phyloP scores from a whole-genome alignment of 75 land plant genomes.

The Pinus taeda region DNA sequence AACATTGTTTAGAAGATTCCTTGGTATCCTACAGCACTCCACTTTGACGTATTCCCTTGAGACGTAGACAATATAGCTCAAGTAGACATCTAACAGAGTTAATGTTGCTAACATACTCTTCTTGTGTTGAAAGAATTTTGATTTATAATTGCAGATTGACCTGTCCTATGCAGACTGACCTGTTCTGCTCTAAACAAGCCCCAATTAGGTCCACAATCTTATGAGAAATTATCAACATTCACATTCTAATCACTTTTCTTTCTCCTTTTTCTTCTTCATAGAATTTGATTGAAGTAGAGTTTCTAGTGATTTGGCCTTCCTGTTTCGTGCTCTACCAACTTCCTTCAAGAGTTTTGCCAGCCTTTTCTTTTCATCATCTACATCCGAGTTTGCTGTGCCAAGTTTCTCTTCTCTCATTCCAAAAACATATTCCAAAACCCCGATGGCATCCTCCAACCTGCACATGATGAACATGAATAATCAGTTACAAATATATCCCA shows the following conservation, averaged over 20 bases:
- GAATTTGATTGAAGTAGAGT: slow-evolving; percentile 45
- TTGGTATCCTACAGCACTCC: neutral
- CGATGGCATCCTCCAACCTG: slow-evolving; percentile 82
- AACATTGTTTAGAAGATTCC: neutral
- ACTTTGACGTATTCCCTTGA: neutral
- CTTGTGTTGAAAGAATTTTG: slow-evolving; percentile 2
- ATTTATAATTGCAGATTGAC: slow-evolving; percentile 1
- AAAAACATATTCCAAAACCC: slow-evolving; percentile 55
- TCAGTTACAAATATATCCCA: neutral
- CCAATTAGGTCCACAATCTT: slow-evolving; percentile 1
- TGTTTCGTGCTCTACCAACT: slow-evolving; percentile 58
- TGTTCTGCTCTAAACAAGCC: slow-evolving; percentile 3
- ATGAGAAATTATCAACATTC: neutral
- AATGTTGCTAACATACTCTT: slow-evolving; percentile 5
- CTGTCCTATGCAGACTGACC: slow-evolving; percentile 6
- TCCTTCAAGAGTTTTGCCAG: slow-evolving; percentile 63
- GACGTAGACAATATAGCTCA: neutral
- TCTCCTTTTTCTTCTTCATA: slow-evolving; percentile 40
- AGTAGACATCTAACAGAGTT: slow-evolving; percentile 9
- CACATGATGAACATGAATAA: neutral
- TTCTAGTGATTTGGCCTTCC: slow-evolving; percentile 63
- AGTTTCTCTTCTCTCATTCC: slow-evolving; percentile 71
- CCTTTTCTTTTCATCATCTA: slow-evolving; percentile 67
- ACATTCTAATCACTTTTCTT: slow-evolving; percentile 20
- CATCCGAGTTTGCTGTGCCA: slow-evolving; percentile 73